phyloP scores from a whole-genome alignment of 2,329 filamentous ascomycete species.

The Fusarium penzigii region DNA sequence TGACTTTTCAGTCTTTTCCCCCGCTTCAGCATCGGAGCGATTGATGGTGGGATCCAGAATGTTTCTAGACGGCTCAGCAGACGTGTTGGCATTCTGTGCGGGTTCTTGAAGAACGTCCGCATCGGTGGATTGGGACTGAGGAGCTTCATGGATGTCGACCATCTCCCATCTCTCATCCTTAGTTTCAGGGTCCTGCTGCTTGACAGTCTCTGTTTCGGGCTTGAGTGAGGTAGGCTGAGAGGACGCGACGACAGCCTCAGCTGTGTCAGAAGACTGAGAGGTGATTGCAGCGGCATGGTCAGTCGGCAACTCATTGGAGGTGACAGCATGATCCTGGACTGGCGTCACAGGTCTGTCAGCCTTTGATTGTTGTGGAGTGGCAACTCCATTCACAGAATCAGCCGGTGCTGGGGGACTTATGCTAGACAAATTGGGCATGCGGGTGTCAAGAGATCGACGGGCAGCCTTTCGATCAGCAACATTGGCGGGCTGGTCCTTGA shows the following conservation, averaged over 20 bases:
- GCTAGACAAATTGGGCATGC: slow-evolving; percentile 21
- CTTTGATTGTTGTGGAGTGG: slow-evolving; percentile 2
- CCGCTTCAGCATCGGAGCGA: too few relatives aligned
- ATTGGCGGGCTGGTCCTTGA: slow-evolving; percentile 16
- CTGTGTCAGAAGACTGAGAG: too few relatives aligned
- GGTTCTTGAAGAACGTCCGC: too few relatives aligned
- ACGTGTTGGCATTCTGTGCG: not conserved
- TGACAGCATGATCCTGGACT: slow-evolving; percentile 1
- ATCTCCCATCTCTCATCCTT: slow-evolving; percentile 18
- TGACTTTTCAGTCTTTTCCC: too few relatives aligned
- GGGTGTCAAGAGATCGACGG: slow-evolving; percentile 19
- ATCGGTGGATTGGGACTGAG: not conserved
- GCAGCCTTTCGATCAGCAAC: slow-evolving; percentile 8
- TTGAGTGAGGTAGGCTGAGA: not conserved
- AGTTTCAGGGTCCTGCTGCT: slow-evolving; percentile 6
- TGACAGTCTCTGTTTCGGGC: not conserved
- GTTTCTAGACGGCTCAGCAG: not conserved
- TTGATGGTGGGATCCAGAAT: too few relatives aligned
- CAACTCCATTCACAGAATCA: not conserved
- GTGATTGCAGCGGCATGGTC: too few relatives aligned
- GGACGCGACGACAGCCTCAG: not conserved
- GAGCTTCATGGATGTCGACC: slow-evolving; percentile 9
- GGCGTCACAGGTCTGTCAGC: slow-evolving; percentile 1
- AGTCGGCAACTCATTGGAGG: not conserved
- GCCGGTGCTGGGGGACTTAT: slow-evolving; percentile 1